These are phyloP conservation scores for Drechslera avenae DNA, from an alignment of 2,329 filamentous ascomycete species.

Conservation along the genomic window DNA sequence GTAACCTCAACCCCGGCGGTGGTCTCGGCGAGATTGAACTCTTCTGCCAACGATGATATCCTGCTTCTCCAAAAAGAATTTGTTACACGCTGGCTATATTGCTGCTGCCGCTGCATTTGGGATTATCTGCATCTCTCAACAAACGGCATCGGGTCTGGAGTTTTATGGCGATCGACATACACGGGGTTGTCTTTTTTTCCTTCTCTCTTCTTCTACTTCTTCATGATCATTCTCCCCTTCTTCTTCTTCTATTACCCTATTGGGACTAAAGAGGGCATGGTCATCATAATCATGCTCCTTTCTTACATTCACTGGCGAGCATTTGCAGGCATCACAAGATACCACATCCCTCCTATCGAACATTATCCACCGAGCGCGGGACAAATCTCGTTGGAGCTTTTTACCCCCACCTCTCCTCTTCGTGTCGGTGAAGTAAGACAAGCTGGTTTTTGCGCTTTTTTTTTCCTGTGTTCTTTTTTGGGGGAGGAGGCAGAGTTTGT, in stretches of 20 bases:
- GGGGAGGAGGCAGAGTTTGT: neutral
- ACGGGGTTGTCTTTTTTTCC: neutral
- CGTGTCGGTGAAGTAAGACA: neutral
- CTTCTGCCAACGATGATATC: slow-evolving; percentile 45
- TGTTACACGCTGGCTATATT: neutral
- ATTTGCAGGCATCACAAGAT: too few species aligned
- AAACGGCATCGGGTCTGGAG: slow-evolving; percentile 7
- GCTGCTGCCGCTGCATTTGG: slow-evolving; percentile 1
- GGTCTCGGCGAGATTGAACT: slow-evolving; percentile 85
- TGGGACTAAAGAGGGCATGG: too few species aligned
- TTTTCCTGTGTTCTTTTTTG: neutral
- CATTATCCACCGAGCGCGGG: neutral
- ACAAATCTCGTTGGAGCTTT: neutral
- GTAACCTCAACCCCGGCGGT: slow-evolving; percentile 61
- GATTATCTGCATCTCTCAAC: neutral
- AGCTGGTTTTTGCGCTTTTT: neutral
- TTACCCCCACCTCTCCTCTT: neutral
- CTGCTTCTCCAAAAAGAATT: neutral
- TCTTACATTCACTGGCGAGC: too few species aligned
- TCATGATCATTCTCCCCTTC: neutral
- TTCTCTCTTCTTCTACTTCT: neutral
- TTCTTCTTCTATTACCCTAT: too few species aligned
- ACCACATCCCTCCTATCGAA: neutral
- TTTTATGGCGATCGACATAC: slow-evolving; percentile 3
- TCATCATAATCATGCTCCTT: too few species aligned